Conservation (phyloP, 140 eudicot genomes). For the Erigeron philadelphicus region DNA sequence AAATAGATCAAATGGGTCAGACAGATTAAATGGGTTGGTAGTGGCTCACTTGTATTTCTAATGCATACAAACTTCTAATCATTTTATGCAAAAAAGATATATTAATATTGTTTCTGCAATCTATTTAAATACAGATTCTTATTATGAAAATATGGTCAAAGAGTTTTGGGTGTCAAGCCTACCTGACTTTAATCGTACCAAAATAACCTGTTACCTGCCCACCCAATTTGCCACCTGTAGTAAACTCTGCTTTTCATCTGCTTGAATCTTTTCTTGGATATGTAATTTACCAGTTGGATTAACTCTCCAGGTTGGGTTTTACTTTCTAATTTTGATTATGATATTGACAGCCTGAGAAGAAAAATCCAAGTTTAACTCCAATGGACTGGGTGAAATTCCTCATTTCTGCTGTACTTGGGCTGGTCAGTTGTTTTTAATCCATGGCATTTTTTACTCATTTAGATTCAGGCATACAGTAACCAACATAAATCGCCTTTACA, state of each 20-base stretch:
- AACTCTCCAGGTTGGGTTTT: background rate
- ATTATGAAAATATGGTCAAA: background rate
- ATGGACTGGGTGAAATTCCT: conserved; percentile 97
- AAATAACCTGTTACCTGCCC: background rate
- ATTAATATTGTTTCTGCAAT: background rate
- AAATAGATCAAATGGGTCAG: background rate
- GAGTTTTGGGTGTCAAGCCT: background rate
- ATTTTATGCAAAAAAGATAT: background rate
- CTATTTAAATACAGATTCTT: background rate
- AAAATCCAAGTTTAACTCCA: conserved; percentile 91
- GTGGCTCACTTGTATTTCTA: background rate
- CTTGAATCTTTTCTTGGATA: background rate
- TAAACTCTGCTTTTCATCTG: background rate
- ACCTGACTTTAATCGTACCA: background rate
- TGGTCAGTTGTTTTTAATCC: conserved; percentile 49
- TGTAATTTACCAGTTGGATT: conserved; percentile 7
- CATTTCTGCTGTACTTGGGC: conserved; percentile 79
- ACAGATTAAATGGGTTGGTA: no score
- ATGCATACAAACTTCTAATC: background rate
- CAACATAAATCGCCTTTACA: conserved; percentile 27
- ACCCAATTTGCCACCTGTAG: background rate
- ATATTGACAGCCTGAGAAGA: conserved; percentile 81
- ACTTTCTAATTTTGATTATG: background rate
- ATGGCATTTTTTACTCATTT: background rate
- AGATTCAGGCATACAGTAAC: background rate